These are phyloP conservation scores for Hypoxylon sp. DNA, from an alignment of 2,329 filamentous ascomycete genomes.

Conservation along the genomic window DNA sequence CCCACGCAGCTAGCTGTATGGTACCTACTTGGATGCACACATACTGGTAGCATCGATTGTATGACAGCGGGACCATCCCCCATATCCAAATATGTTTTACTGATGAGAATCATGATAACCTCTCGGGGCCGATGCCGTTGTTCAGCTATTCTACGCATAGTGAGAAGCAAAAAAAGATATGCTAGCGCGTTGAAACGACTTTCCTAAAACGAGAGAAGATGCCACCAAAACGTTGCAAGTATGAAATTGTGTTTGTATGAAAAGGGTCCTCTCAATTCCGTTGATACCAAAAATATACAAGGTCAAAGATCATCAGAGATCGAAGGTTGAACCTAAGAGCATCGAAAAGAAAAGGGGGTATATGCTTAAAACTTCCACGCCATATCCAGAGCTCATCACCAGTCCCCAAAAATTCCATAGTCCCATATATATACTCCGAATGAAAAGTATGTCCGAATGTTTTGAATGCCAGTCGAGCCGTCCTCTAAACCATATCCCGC, in stretches of 20 bases:
- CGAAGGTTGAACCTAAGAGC: conserved; percentile 43
- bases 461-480: conserved; percentile 41
- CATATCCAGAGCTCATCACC: conserved; percentile 41
- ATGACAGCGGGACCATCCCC: conserved; percentile 26
- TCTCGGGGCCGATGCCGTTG: conserved; percentile 37
- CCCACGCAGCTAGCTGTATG: conserved; percentile 29
- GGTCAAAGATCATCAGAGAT: conserved; percentile 38
- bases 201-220: conserved; percentile 1
- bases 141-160: conserved; percentile 15
- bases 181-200: conserved; percentile 5
- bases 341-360: conserved; percentile 48
- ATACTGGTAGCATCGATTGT: conserved; percentile 22
- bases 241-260: conserved; percentile 20
- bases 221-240: conserved; percentile 10
- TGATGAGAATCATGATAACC: conserved; percentile 29
- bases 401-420: conserved; percentile 28
- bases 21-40: conserved; percentile 26
- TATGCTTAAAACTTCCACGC: conserved; percentile 46
- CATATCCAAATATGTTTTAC: conserved; percentile 34
- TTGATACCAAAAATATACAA: conserved; percentile 48
- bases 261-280: conserved; percentile 33
- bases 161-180: not conserved
- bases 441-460: conserved; percentile 38
- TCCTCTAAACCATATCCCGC: conserved; percentile 39
- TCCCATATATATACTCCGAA: conserved; percentile 46